These are phyloP conservation scores for Cyphellophora attinorum DNA, from an alignment of 2,329 filamentous ascomycete genomes.

Conservation along the genomic window DNA sequence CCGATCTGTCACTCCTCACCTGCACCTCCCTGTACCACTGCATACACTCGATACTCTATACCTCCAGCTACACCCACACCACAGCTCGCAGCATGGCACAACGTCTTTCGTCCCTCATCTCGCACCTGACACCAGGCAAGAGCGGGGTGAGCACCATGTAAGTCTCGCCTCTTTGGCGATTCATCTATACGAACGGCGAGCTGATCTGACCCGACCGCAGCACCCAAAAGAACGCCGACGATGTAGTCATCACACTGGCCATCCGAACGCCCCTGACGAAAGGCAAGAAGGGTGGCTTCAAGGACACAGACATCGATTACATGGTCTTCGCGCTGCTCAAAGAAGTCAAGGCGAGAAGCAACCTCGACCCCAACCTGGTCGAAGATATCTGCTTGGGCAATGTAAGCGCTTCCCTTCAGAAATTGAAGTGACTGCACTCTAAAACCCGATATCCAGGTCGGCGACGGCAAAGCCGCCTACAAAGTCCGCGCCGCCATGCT, in stretches of 20 bases:
- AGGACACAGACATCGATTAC: constrained; percentile 84
- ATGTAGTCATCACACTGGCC: constrained; percentile 91
- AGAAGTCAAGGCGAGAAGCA: constrained; percentile 61
- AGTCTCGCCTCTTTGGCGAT: constrained; percentile 26
- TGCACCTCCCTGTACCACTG: no score
- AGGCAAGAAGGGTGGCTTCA: constrained; percentile 84
- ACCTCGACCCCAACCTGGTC: constrained; percentile 68
- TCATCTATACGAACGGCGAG: not conserved
- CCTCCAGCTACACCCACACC: no score
- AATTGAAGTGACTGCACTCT: constrained; percentile 1
- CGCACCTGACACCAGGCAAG: constrained; percentile 68
- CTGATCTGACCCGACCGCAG: constrained; percentile 35
- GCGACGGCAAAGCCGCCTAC: constrained; percentile 78
- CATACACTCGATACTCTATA: no score
- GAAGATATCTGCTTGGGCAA: constrained; percentile 92
- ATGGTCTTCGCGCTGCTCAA: constrained; percentile 75
- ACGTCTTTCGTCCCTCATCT: constrained; percentile 77
- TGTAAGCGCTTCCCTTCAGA: constrained; percentile 41
- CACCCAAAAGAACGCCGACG: constrained; percentile 85
- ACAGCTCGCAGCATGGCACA: no score
- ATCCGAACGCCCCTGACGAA: constrained; percentile 83
- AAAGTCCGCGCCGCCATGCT: constrained; percentile 81
- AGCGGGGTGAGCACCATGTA: constrained; percentile 69
- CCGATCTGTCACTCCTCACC: no score
- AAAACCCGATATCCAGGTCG: constrained; percentile 45